Base-by-base conservation (phyloP, 345 rosid genomes). In the Hibiscus trionum region DNA sequence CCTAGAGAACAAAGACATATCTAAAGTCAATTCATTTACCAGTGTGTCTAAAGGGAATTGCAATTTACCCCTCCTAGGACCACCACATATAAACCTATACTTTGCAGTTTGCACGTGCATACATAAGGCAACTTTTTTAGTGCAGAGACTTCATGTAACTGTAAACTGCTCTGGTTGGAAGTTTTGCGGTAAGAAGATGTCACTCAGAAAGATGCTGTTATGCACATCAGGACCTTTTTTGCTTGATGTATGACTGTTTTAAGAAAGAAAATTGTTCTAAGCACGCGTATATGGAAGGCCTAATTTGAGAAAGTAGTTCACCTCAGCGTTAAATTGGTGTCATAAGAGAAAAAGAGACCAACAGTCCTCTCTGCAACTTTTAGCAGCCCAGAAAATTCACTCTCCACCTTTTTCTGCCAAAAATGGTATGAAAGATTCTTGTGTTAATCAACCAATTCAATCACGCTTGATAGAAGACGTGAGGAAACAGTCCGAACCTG, bases 301-400 rank as follows among this genome's bases (percentile, higher is more conserved):
- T 16, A 64, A 55, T 14, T 37, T 61, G 19, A 14, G 44, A 14
- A 47, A 73, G 58, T 7, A 24, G 17, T 55, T 72, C 60, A 95
- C 99, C 99, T 92, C 72, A 95, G 81, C 5, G 98, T 95, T 80
- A 95, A 80, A 81, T 95, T 95, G 75, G 86, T 79, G 66, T 92
- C 90, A 74, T 95, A 95, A 26, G 99, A 92, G 84, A 92, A 92
- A 79, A 77, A 89, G 62, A 95, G 89, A 79, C 98, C 99, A 58
- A 78, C 62, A 69, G 97, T 92, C 80, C 42, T 75, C 84, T 95
- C 98, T 14, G 97, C 96, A 37, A 88, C 74, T 69, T 67, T 85
- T 17, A 95, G 86, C 77, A 95, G 85, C 66, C 52, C 77, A 53
- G 89, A 85, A 80, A 92, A 95, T 77, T 92, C 94, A 1, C 80